Percentiles rank a stretch among this genome's conserved stretches.
Evolutionary conservation across 192 early-diverging fungal species (phyloP).

Genomic region (Backusella parvicylindrica): DNA sequence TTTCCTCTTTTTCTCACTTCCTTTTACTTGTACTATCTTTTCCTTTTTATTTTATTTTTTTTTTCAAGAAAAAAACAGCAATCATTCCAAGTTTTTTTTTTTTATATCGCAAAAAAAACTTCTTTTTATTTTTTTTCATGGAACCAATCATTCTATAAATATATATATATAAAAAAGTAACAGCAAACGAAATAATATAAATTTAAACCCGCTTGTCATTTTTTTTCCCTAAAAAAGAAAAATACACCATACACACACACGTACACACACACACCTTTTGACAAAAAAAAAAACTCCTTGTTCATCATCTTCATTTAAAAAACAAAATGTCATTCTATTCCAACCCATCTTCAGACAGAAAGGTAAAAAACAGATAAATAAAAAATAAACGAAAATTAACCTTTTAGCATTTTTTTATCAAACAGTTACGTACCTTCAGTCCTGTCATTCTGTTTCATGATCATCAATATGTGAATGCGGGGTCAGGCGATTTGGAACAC

Average conservation of each 20-base stretch:
- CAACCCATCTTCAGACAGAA: not conserved
- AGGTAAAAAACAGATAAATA: not conserved
- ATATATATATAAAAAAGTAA: not conserved
- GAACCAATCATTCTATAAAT: not conserved
- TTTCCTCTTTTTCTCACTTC: not conserved
- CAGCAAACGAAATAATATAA: not conserved
- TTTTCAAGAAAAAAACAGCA: slow-evolving; percentile 4
- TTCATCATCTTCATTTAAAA: not conserved
- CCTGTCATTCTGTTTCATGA: slow-evolving; percentile 40
- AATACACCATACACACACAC: not conserved
- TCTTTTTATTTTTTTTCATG: not conserved
- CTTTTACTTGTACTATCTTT: not conserved
- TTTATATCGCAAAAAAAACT: not conserved
- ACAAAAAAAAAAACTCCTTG: not conserved
- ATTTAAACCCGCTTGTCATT: not conserved
- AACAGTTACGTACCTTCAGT: slow-evolving; percentile 29
- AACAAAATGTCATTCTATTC: not conserved
- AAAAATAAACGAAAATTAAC: not conserved
- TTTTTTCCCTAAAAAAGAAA: not conserved
- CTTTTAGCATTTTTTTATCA: not conserved
- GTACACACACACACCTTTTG: not conserved
- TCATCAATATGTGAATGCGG: slow-evolving; percentile 25
- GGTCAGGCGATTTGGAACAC: slow-evolving; percentile 24
- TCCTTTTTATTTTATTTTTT: not conserved
- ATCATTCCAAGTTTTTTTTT: not conserved